These are phyloP conservation scores for Fraxinus paxiana DNA, from an alignment of 305 asterid genomes.

Conservation along the genomic window DNA sequence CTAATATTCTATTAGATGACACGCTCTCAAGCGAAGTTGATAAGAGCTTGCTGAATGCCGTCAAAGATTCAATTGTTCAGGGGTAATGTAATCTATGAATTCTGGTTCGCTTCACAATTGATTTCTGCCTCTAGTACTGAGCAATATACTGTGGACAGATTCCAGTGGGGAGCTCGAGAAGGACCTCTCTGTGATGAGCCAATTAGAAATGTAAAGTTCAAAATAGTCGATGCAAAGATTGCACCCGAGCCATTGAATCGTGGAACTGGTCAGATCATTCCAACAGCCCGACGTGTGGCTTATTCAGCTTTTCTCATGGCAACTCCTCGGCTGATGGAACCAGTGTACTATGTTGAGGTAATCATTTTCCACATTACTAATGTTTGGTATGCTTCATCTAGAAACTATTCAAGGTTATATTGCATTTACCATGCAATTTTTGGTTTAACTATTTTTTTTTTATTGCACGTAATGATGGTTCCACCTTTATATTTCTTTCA, in stretches of 20 bases:
- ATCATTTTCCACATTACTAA: slow-evolving; percentile 1
- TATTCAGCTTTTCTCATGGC: slow-evolving; percentile 98
- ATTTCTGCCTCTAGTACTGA: slow-evolving; percentile 12
- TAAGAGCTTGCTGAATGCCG: slow-evolving; percentile 76
- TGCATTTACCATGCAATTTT: neutral
- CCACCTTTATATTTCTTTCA: neutral
- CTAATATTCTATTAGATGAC: slow-evolving; percentile 88
- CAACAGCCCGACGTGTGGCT: slow-evolving; percentile 94
- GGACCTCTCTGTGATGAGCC: slow-evolving; percentile 99
- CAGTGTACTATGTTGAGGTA: slow-evolving; percentile 90
- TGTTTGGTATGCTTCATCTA: neutral
- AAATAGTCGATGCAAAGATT: slow-evolving; percentile 90
- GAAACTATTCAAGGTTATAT: neutral
- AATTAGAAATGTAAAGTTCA: slow-evolving; percentile 87
- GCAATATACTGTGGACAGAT: slow-evolving; percentile 48
- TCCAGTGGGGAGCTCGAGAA: slow-evolving; percentile 99
- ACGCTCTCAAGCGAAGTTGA: slow-evolving; percentile 97
- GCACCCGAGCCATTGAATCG: slow-evolving; percentile 94
- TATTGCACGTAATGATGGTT: neutral
- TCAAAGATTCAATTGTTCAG: slow-evolving; percentile 89
- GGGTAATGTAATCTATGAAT: slow-evolving; percentile 49
- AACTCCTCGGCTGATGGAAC: slow-evolving; percentile 94
- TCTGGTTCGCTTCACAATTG: slow-evolving; percentile 9
- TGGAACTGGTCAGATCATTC: slow-evolving; percentile 95
- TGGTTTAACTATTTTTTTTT: neutral